Evolutionary conservation across 768 basidiomycete genomes (phyloP).

Genomic region (Mycena rebaudengoi): DNA sequence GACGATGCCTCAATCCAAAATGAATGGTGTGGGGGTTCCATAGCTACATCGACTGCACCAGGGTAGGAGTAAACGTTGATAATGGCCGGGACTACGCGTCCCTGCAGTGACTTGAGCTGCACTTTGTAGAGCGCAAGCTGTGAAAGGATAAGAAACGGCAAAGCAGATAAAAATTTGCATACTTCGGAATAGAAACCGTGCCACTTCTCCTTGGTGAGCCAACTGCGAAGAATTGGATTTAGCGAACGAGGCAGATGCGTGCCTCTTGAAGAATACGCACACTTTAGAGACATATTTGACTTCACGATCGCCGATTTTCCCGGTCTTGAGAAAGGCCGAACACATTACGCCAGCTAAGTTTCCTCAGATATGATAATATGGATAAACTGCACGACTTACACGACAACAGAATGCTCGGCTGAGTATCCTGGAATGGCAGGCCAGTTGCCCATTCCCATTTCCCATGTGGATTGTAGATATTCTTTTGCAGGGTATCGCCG

Average conservation of each 20-base stretch:
- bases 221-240: slow-evolving; percentile 10
- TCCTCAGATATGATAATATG: neutral
- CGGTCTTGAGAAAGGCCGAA: slow-evolving; percentile 45
- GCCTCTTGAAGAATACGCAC: slow-evolving; percentile 35
- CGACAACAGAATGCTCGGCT: slow-evolving; percentile 21
- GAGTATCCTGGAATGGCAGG: slow-evolving; percentile 20
- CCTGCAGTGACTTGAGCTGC: slow-evolving; percentile 61
- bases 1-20: slow-evolving; percentile 71
- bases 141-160: neutral
- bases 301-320: slow-evolving; percentile 33
- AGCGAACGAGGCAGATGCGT: no score
- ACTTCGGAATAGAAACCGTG: slow-evolving; percentile 73
- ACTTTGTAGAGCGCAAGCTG: slow-evolving; percentile 63
- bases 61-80: slow-evolving; percentile 56
- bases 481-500: slow-evolving; percentile 5
- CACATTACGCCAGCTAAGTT: slow-evolving; percentile 45
- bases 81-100: slow-evolving; percentile 58
- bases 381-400: slow-evolving; percentile 6
- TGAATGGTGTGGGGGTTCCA: slow-evolving; percentile 63
- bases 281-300: slow-evolving; percentile 47
- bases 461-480: slow-evolving; percentile 25
- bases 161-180: neutral
- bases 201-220: slow-evolving; percentile 27
- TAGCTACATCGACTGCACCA: slow-evolving; percentile 50
- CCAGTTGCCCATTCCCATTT: slow-evolving; percentile 31